These are phyloP conservation scores for Ilyonectria mors-panacis DNA, from an alignment of 2,329 filamentous ascomycete genomes.

Conservation along the genomic window DNA sequence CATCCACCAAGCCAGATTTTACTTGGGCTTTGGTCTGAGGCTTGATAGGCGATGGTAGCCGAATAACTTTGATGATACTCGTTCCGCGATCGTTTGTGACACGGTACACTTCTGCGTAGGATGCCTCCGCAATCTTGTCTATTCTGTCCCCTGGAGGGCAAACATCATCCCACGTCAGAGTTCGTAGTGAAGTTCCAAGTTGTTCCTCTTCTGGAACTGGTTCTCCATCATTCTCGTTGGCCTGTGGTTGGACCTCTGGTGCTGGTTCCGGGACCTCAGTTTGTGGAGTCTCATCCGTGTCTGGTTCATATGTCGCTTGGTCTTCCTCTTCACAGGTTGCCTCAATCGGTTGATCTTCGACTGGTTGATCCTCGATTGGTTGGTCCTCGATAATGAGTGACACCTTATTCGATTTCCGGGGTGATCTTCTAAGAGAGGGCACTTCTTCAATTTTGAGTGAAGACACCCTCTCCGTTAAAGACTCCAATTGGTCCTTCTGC, in stretches of 20 bases:
- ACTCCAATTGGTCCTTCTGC: constrained; percentile 48
- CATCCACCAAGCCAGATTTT: constrained; percentile 69
- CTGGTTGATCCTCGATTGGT: constrained; percentile 20
- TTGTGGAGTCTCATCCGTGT: constrained; percentile 11
- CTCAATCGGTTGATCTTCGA: constrained; percentile 32
- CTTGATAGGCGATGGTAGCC: constrained; percentile 71
- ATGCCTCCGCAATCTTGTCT: constrained; percentile 76
- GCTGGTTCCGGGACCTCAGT: constrained; percentile 16
- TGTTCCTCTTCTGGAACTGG: constrained; percentile 31
- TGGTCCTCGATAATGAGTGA: constrained; percentile 24
- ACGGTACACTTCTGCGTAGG: constrained; percentile 77
- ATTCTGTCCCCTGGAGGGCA: constrained; percentile 68
- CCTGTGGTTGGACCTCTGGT: constrained; percentile 1
- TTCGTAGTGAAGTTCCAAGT: constrained; percentile 53
- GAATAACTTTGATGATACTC: constrained; percentile 76
- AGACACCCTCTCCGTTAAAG: constrained; percentile 55
- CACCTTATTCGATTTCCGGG: constrained; percentile 33
- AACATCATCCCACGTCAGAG: constrained; percentile 71
- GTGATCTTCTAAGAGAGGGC: constrained; percentile 27
- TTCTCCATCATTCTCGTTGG: constrained; percentile 9
- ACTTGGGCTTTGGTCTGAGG: constrained; percentile 71
- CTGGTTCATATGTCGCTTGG: neutral
- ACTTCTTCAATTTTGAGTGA: constrained; percentile 49
- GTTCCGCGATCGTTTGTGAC: constrained; percentile 72
- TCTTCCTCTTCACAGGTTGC: constrained; percentile 18